A percentile compares a stretch with the other conserved stretches of the same genome.
These are phyloP conservation scores for Waitea zeae DNA, from an alignment of 1,284 basidiomycete genomes.

Conservation along the genomic window DNA sequence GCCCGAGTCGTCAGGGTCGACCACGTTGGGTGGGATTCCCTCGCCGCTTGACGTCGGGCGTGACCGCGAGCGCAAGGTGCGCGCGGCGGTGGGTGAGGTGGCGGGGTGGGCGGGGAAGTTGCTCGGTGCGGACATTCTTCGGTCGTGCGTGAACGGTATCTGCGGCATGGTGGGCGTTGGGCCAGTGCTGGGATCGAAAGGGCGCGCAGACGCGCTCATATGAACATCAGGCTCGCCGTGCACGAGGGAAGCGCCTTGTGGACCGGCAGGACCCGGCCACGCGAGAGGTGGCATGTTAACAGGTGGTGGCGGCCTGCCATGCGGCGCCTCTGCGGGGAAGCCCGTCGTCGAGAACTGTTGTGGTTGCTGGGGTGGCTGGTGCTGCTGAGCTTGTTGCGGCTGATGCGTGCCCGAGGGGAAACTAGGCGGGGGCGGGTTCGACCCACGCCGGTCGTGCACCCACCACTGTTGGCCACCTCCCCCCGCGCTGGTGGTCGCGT, in stretches of 20 bases:
- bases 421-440: slow-evolving; percentile 45
- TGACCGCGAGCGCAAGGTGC: slow-evolving; percentile 34
- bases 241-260: slow-evolving; percentile 14
- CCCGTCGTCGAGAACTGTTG: too few species aligned
- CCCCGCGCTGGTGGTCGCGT: slow-evolving; percentile 23
- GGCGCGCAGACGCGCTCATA: slow-evolving; percentile 18
- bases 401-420: slow-evolving; percentile 34
- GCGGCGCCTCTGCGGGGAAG: slow-evolving; percentile 47
- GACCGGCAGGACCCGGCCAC: slow-evolving; percentile 30
- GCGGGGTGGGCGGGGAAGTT: slow-evolving; percentile 13
- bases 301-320: slow-evolving; percentile 35
- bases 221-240: slow-evolving; percentile 23
- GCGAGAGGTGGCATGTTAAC: slow-evolving; percentile 52
- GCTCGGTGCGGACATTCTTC: slow-evolving; percentile 51
- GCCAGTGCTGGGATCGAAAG: slow-evolving; percentile 21
- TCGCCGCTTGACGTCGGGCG: slow-evolving; percentile 1
- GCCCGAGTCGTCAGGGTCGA: not conserved
- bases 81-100: slow-evolving; percentile 42
- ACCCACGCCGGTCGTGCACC: slow-evolving; percentile 53
- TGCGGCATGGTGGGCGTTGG: slow-evolving; percentile 34
- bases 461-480: slow-evolving; percentile 25
- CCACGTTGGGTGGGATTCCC: not conserved
- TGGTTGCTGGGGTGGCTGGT: too few species aligned
- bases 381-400: too few species aligned
- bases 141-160: slow-evolving; percentile 36